Base-by-base conservation (phyloP, 2,329 filamentous ascomycete species). In the Paraconiothyrium sp. region DNA sequence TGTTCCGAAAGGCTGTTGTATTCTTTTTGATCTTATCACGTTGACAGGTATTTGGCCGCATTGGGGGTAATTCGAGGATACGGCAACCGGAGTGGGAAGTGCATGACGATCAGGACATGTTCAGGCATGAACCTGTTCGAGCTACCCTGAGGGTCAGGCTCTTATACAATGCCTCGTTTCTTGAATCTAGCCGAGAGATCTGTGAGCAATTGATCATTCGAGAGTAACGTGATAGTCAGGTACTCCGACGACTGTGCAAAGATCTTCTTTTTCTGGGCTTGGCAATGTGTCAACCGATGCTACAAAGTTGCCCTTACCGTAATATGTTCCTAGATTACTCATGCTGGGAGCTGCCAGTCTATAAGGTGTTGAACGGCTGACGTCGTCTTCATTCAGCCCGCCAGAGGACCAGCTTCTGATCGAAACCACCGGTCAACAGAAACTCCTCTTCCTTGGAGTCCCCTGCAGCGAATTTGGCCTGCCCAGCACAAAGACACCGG, bases 391-490 rank as follows among this genome's bases (percentile, higher is more conserved):
- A 43, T 34, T 30, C 63, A 32, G 56, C 24, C 39, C 54, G 65
- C 88, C 88, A 90, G 37, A 89, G 73, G 63, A 89, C 81, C 62
- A 90, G 74, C 63, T 78, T 84, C 69, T 86, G 86, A 76, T 90
- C 88, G 75, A 90, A 90, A 1, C 87, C 88, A 27, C 88, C 88
- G 75, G 85, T 89, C 34, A 90, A 80, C 57, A 90, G 69, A 74
- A 84, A 82, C 73, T 89, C 88, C 61, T 82, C 80, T n/a, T 52
- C 67, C 66, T 47, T 47, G 32, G 47, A 60, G 34, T 72, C 63
- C 56, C 66, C 65, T 22, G 69, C 66, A 11, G 65, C 66, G 56
- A 70, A 60, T 24, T 72, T 62, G 16, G 86, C 76, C 58, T 69
- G 75, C 0, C 86, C 87, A 2, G 85, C 83, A 82, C 85, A 88